These are phyloP conservation scores for Apiotrichum gamsii DNA, from an alignment of 1,284 basidiomycete species.

Conservation along the genomic window DNA sequence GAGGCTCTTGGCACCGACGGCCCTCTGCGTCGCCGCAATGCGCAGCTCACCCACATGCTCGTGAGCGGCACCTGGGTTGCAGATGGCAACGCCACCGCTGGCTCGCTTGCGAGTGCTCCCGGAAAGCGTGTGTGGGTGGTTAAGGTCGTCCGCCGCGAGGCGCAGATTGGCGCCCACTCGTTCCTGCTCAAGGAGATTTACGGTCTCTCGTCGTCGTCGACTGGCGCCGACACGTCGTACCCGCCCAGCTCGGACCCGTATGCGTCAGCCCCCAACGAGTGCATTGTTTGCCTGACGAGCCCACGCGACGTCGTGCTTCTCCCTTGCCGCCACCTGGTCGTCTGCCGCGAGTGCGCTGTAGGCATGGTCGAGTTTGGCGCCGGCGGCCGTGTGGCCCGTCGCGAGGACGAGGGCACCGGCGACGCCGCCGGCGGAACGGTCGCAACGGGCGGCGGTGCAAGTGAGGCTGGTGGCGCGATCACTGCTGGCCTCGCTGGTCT, in stretches of 20 bases:
- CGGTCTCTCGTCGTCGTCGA: constrained; percentile 56
- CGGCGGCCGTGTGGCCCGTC: constrained; percentile 57
- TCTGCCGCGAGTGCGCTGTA: constrained; percentile 81
- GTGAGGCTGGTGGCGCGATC: constrained; percentile 5
- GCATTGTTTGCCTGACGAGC: constrained; percentile 75
- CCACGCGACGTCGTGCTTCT: constrained; percentile 82
- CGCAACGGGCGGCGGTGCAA: constrained; percentile 18
- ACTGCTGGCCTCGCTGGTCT: constrained; percentile 13
- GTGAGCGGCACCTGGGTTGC: constrained; percentile 63
- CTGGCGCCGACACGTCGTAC: constrained; percentile 48
- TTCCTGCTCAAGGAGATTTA: constrained; percentile 91
- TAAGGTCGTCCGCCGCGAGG: constrained; percentile 80
- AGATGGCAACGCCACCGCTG: constrained; percentile 18
- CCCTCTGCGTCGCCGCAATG: constrained; percentile 59
- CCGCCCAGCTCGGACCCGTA: constrained; percentile 56
- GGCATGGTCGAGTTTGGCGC: constrained; percentile 95
- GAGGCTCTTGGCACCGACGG: constrained; percentile 65
- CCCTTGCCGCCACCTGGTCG: constrained; percentile 82
- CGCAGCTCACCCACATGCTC: constrained; percentile 78
- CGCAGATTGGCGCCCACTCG: constrained; percentile 70
- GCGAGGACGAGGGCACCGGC: constrained; percentile 15
- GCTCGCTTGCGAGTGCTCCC: constrained; percentile 8
- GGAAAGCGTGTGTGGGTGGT: constrained; percentile 68
- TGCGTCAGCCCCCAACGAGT: constrained; percentile 74
- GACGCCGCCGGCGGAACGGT: constrained; percentile 12